Percentiles rank a stretch among this genome's conserved stretches.
These are phyloP conservation scores for Populus hybrid DNA, from an alignment of 441 rosid genomes.

Conservation along the genomic window DNA sequence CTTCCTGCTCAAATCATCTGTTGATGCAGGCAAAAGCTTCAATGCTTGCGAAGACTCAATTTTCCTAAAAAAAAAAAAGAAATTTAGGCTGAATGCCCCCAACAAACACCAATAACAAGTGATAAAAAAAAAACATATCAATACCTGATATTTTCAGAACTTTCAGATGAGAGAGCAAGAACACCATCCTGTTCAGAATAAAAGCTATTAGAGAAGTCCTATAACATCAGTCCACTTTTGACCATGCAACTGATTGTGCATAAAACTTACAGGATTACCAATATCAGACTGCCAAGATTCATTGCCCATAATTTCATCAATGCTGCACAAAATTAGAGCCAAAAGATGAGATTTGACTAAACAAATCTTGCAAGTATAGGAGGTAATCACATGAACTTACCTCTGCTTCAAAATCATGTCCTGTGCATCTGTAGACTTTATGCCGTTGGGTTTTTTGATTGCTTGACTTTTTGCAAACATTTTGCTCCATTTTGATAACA, in stretches of 20 bases:
- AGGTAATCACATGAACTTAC: slow-evolving; percentile 43
- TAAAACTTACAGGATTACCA: slow-evolving; percentile 54
- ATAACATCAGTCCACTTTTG: background rate
- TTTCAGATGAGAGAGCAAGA: slow-evolving; percentile 47
- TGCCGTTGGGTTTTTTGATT: slow-evolving; percentile 65
- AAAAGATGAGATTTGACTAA: slow-evolving; percentile 31
- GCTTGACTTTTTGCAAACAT: slow-evolving; percentile 80
- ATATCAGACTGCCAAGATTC: slow-evolving; percentile 50
- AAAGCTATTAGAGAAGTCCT: slow-evolving; percentile 18
- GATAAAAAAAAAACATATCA: background rate
- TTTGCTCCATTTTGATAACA: too few relatives aligned
- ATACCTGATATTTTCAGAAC: slow-evolving; percentile 60
- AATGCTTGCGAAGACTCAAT: slow-evolving; percentile 57
- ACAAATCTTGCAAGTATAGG: slow-evolving; percentile 12
- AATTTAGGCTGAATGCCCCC: slow-evolving; percentile 22
- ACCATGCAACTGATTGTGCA: slow-evolving; percentile 10
- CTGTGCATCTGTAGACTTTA: slow-evolving; percentile 54
- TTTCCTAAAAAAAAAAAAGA: slow-evolving; percentile 57
- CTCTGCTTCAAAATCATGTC: slow-evolving; percentile 81
- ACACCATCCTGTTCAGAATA: slow-evolving; percentile 55
- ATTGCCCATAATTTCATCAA: slow-evolving; percentile 77
- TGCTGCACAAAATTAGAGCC: slow-evolving; percentile 50
- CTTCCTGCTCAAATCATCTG: slow-evolving; percentile 77
- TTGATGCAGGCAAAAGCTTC: slow-evolving; percentile 68
- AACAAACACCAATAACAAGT: slow-evolving; percentile 9